These are phyloP conservation scores for Penicillium roqueforti DNA, from an alignment of 495 filamentous ascomycete species.

Conservation along the genomic window DNA sequence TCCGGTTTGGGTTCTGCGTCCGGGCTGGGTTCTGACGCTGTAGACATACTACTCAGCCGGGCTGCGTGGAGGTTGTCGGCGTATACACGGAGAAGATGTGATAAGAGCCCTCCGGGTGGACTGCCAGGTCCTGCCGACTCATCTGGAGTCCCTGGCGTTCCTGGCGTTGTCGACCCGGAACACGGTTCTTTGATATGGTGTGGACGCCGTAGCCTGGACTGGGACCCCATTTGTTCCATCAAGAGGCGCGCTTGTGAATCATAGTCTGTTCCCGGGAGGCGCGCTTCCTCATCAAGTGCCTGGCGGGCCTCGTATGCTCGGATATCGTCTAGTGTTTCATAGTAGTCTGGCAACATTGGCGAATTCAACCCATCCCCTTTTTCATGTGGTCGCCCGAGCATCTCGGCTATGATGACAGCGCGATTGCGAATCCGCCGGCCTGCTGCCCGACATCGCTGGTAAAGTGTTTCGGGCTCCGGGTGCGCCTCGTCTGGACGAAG, in stretches of 20 bases:
- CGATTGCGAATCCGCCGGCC: slow-evolving; percentile 21
- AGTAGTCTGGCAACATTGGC: slow-evolving; percentile 23
- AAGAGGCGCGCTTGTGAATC: slow-evolving; percentile 26
- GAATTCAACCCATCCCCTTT: slow-evolving; percentile 27
- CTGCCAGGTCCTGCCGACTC: slow-evolving; percentile 19
- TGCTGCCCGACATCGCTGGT: slow-evolving; percentile 23
- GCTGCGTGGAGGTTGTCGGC: slow-evolving; percentile 25
- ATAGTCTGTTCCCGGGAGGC: slow-evolving; percentile 9
- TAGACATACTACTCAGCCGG: slow-evolving; percentile 24
- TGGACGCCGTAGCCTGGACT: not conserved
- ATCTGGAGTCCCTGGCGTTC: slow-evolving; percentile 20
- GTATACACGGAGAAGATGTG: slow-evolving; percentile 29
- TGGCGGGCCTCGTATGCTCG: slow-evolving; percentile 17
- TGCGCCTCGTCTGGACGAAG: slow-evolving; percentile 5
- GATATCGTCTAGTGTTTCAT: slow-evolving; percentile 30
- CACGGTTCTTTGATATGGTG: slow-evolving; percentile 8
- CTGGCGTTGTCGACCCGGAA: slow-evolving; percentile 13
- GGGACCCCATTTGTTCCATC: slow-evolving; percentile 22
- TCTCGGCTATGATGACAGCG: slow-evolving; percentile 21
- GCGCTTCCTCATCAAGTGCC: slow-evolving; percentile 17
- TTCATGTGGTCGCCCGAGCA: slow-evolving; percentile 26
- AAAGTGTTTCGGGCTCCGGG: slow-evolving; percentile 7
- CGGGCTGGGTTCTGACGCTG: slow-evolving; percentile 15
- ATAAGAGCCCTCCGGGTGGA: slow-evolving; percentile 21
- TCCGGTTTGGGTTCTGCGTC: slow-evolving; percentile 23